A percentile compares a stretch with the other conserved stretches of the same genome.
Conservation (phyloP, 805 yeast species). For the Priceomyces medius region DNA sequence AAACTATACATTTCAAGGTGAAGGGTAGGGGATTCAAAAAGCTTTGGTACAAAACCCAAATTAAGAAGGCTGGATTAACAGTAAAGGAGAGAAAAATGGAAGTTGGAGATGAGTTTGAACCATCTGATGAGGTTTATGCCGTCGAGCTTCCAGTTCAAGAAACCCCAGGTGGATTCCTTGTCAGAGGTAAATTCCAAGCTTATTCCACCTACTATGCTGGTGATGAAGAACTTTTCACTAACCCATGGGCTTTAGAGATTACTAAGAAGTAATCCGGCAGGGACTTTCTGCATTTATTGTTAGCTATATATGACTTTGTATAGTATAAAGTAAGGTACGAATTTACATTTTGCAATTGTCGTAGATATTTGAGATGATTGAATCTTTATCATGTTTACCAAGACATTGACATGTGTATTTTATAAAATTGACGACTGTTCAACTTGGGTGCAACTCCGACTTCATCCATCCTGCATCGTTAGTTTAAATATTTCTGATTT, state of each 20-base stretch:
- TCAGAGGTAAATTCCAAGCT: conserved; percentile 34
- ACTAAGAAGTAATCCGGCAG: conserved; percentile 20
- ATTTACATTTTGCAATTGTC: too few species aligned
- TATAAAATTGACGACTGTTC: too few species aligned
- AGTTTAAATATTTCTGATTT: too few species aligned
- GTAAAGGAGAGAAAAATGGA: conserved; percentile 28
- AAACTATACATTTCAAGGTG: conserved; percentile 33
- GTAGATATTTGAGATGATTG: too few species aligned
- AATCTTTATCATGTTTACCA: too few species aligned
- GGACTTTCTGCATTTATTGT: too few species aligned
- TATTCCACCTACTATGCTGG: conserved; percentile 33
- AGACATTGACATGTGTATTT: too few species aligned
- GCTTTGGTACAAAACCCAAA: conserved; percentile 34
- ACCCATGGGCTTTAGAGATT: conserved; percentile 37
- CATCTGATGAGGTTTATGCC: conserved; percentile 32
- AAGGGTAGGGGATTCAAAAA: conserved; percentile 26
- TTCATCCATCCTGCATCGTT: too few species aligned
- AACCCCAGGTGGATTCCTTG: conserved; percentile 40
- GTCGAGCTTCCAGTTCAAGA: conserved; percentile 31
- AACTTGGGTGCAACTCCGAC: conserved; percentile 2
- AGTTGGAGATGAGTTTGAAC: conserved; percentile 31
- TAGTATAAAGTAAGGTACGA: too few species aligned
- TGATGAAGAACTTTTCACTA: conserved; percentile 26
- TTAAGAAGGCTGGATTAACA: conserved; percentile 35
- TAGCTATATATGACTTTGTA: too few species aligned